Base-by-base conservation (phyloP, 225 moss, liverwort and hornwort species). In the Bryum argenteum region DNA sequence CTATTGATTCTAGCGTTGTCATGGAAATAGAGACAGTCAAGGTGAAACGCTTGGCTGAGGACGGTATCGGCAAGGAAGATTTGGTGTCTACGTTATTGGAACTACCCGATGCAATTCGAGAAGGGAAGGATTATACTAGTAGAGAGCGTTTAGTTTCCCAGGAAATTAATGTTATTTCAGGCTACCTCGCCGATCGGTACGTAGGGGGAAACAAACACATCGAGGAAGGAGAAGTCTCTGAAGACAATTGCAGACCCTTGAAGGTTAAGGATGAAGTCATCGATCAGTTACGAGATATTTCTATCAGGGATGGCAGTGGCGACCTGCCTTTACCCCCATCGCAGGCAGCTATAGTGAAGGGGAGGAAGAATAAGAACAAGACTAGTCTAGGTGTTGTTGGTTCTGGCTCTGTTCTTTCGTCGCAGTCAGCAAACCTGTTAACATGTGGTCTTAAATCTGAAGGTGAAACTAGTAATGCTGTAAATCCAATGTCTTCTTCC, bases 341-440 rank as follows among this genome's bases (percentile, higher is more conserved):
- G 59, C 96, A 89, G 68, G 72, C 90, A 74, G 78, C 90, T 54
- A 90, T 87, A 45, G 69, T 82, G 0, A 97, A 94, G 79, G 94
- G 97, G 16, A 91, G 97, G 83, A 97, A 92, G 79, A 97, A 92
- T 63, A 97, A 97, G 76, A 97, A 97, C 72, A 97, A 97, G 76
- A 89, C 85, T 9, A 85, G 60, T 59, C 77, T 77, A 48, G 82
- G 77, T 67, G 82, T 77, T 48, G 58, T 82, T 54, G 77, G 71
- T 51, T 70, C 82, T 60, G 69, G 78, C 58, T 66, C 79, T 22
- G 79, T 33, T 24, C 47, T 53, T 1, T 16, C 79, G 3, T 45
- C 82, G 5, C 85, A 84, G 71, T 21, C 79, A 42, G 65, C 84
- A 9, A 80, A 68, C 62, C 61, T 71, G 71, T 67, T 71, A 21